Percentiles rank a stretch among this genome's conserved stretches.
These are phyloP conservation scores for Xylaria cubensis DNA, from an alignment of 495 filamentous ascomycete species.

Conservation along the genomic window DNA sequence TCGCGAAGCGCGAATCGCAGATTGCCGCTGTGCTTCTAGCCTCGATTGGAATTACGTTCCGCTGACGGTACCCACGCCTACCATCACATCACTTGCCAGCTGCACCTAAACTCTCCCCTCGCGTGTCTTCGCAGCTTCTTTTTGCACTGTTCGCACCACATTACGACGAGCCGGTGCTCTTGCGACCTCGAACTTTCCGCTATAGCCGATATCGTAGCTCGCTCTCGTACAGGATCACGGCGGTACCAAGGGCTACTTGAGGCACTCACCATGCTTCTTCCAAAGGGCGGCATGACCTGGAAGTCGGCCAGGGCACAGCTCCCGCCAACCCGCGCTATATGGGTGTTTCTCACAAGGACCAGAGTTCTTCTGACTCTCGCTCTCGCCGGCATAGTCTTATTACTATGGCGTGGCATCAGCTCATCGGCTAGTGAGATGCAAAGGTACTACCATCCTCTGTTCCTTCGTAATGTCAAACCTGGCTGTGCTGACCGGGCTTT, in stretches of 20 bases:
- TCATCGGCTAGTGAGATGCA: constrained; percentile 87
- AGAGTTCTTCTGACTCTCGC: constrained; percentile 79
- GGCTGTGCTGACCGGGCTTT: constrained; percentile 33
- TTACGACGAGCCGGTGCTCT: background rate
- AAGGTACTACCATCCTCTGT: constrained; percentile 62
- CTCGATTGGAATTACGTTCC: background rate
- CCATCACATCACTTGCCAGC: background rate
- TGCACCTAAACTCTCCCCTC: background rate
- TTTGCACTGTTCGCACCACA: background rate
- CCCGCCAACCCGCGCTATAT: constrained; percentile 81
- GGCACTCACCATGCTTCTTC: constrained; percentile 64
- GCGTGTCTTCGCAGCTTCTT: background rate
- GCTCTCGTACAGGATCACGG: constrained; percentile 32
- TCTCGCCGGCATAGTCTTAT: constrained; percentile 72
- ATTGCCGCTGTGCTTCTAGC: background rate
- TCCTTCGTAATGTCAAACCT: constrained; percentile 3
- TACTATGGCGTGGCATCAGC: constrained; percentile 90
- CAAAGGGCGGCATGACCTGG: constrained; percentile 91
- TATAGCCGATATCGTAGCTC: background rate
- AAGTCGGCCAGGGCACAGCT: constrained; percentile 84
- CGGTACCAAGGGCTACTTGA: constrained; percentile 47
- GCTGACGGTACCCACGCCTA: constrained; percentile 14
- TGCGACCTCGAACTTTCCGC: background rate
- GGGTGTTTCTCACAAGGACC: constrained; percentile 76
- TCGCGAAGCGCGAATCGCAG: constrained; percentile 1